Percentiles rank a stretch among this genome's conserved stretches.
Conservation (phyloP, 2,329 filamentous ascomycete species). For the Microdochium bolleyi region DNA sequence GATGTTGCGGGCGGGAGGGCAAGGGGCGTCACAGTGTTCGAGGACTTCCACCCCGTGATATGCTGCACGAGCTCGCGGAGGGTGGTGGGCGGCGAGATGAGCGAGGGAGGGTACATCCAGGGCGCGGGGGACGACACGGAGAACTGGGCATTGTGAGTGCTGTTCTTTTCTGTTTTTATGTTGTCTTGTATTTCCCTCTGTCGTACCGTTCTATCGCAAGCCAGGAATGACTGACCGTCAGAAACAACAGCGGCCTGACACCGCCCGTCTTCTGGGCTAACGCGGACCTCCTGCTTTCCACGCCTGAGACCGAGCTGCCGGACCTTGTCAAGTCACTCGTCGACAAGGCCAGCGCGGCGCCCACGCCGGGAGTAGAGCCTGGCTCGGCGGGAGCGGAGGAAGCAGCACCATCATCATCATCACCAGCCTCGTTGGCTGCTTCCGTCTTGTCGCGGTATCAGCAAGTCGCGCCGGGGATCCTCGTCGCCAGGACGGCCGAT, state of each 20-base stretch:
- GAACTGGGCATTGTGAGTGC: constrained; percentile 63
- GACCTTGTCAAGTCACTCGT: constrained; percentile 40
- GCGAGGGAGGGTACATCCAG: constrained; percentile 76
- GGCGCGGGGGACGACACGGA: constrained; percentile 93
- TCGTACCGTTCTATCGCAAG: too few species aligned
- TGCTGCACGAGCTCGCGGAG: constrained; percentile 79
- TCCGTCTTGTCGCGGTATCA: neutral
- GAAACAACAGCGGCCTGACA: constrained; percentile 50
- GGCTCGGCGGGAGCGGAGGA: neutral
- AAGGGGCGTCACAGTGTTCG: constrained; percentile 28
- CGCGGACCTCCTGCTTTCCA: constrained; percentile 47
- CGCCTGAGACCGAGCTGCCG: constrained; percentile 57
- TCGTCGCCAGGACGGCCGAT: neutral
- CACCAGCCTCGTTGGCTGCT: neutral
- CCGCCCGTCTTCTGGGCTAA: constrained; percentile 74
- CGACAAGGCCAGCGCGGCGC: neutral
- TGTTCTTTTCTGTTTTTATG: neutral
- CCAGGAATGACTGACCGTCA: too few species aligned
- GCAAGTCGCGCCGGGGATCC: neutral
- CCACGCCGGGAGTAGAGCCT: constrained; percentile 22
- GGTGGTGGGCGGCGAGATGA: constrained; percentile 59
- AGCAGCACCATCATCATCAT: constrained; percentile 23
- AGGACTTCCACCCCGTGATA: constrained; percentile 63
- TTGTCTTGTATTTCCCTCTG: neutral
- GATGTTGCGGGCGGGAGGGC: neutral